Evolutionary conservation across 2,329 filamentous ascomycete species (phyloP).

Genomic region (Pestalotiopsis sp.): DNA sequence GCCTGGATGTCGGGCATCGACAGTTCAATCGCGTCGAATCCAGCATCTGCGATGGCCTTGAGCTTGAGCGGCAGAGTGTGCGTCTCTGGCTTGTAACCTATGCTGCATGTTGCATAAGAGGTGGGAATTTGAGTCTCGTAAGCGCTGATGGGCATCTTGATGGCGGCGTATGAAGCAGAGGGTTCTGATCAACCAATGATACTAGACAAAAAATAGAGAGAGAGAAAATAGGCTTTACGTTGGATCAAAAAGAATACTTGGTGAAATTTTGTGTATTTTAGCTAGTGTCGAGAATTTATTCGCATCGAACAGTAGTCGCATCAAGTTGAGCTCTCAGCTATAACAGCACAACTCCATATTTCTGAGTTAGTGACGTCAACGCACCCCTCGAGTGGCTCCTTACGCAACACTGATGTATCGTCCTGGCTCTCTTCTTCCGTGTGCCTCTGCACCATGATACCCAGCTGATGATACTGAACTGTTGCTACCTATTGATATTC

Average conservation of each 20-base stretch:
- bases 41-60: conserved; percentile 62
- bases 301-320: too few relatives aligned
- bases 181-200: background rate
- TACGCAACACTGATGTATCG: background rate
- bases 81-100: conserved; percentile 27
- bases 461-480: background rate
- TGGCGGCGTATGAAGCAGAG: background rate
- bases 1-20: conserved; percentile 72
- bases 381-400: background rate
- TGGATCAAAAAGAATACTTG: background rate
- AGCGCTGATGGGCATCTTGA: conserved; percentile 29
- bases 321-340: too few relatives aligned
- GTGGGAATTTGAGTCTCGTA: conserved; percentile 25
- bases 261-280: too few relatives aligned
- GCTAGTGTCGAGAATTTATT: too few relatives aligned
- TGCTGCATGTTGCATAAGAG: conserved; percentile 33
- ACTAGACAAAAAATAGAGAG: background rate
- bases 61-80: conserved; percentile 63
- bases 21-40: conserved; percentile 72
- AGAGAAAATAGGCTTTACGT: background rate
- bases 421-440: background rate
- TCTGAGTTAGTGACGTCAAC: background rate
- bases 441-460: background rate
- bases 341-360: too few relatives aligned
- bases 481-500: background rate